Conservation (phyloP, 768 basidiomycete genomes). For the Clavulina sp. region DNA sequence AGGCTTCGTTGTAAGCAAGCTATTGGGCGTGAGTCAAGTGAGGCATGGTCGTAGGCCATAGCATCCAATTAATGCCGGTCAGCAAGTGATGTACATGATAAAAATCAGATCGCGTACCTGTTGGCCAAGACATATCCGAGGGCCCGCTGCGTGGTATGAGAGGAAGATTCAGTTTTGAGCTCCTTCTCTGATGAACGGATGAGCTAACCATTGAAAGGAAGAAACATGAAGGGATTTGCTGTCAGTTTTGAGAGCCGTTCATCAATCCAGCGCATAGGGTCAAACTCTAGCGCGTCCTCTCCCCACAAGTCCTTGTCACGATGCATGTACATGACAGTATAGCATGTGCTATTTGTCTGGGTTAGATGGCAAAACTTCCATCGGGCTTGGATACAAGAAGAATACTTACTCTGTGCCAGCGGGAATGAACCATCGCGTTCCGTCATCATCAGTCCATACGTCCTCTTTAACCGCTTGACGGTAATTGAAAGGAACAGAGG, state of each 20-base stretch:
- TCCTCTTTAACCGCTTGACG: conserved; percentile 1
- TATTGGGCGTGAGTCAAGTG: conserved; percentile 12
- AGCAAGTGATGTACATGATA: not conserved
- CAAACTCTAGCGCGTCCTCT: conserved; percentile 54
- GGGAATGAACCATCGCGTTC: conserved; percentile 8
- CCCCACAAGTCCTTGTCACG: conserved; percentile 42
- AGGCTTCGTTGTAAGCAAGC: conserved; percentile 32
- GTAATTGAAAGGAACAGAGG: conserved; percentile 21
- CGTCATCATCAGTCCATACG: conserved; percentile 5
- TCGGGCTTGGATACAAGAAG: not conserved
- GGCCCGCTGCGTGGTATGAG: conserved; percentile 25
- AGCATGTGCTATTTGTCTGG: not conserved
- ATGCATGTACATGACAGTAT: not conserved
- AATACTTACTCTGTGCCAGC: conserved; percentile 6
- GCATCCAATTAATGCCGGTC: not conserved
- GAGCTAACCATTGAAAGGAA: conserved; percentile 39
- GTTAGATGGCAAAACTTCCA: too few species aligned
- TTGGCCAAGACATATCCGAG: conserved; percentile 23
- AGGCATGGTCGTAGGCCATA: not conserved
- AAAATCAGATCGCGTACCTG: conserved; percentile 17
- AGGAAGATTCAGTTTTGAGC: not conserved
- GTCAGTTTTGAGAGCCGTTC: conserved; percentile 20
- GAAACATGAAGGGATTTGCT: conserved; percentile 39
- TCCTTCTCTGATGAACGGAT: not conserved
- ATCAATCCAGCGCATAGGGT: conserved; percentile 63